Evolutionary conservation across 148 eudicot genomes (phyloP).

Genomic region (Rhododendron henanense): DNA sequence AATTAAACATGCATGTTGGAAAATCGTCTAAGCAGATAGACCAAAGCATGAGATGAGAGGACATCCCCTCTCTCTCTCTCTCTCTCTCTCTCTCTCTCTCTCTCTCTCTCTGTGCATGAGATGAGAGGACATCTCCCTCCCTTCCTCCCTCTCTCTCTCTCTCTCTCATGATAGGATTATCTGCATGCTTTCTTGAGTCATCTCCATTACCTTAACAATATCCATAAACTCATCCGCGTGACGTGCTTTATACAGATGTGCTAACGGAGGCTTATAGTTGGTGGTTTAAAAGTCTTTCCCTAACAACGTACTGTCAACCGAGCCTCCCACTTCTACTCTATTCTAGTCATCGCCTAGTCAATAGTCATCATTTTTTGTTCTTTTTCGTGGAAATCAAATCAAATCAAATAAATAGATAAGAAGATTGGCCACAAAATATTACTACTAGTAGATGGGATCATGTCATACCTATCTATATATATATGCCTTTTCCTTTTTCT

Average conservation of each 20-base stretch:
- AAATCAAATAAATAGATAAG: neutral
- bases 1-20: neutral
- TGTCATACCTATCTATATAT: no score
- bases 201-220: neutral
- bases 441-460: no score
- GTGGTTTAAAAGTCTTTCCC: neutral
- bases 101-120: neutral
- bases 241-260: no score
- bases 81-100: neutral
- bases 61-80: neutral
- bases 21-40: neutral
- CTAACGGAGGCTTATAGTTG: neutral
- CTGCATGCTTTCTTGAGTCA: constrained; percentile 6
- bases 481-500: no score
- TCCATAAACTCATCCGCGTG: no score
- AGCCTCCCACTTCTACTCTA: neutral
- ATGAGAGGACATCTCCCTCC: neutral
- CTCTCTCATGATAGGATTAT: neutral
- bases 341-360: neutral
- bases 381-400: neutral
- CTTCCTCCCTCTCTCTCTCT: neutral
- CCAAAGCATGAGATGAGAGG: neutral
- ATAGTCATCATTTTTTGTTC: neutral
- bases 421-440: neutral
- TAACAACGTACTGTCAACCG: no score